Evolutionary conservation across 805 yeast species (phyloP).

Genomic region (Hanseniaspora nectarophila): DNA sequence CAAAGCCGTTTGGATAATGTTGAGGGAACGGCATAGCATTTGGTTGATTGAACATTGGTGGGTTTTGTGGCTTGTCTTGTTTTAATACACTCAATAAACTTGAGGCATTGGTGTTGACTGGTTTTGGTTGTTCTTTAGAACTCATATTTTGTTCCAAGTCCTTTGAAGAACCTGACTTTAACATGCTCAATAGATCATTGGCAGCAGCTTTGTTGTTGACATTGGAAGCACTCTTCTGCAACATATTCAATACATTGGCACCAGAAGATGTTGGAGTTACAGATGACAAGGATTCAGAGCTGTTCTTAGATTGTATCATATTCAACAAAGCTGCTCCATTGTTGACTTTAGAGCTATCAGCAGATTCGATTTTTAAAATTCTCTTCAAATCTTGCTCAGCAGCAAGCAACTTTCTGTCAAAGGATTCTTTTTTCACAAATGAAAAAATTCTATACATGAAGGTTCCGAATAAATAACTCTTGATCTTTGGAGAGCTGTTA

Average conservation of each 20-base stretch:
- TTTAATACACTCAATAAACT: slow-evolving; percentile 6
- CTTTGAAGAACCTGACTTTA: slow-evolving; percentile 14
- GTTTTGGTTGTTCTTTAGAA: slow-evolving; percentile 31
- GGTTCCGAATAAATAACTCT: slow-evolving; percentile 30
- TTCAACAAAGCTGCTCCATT: not conserved
- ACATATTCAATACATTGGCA: slow-evolving; percentile 5
- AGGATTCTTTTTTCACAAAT: slow-evolving; percentile 16
- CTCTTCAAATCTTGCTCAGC: slow-evolving; percentile 13
- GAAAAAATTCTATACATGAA: slow-evolving; percentile 34
- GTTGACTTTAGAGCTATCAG: slow-evolving; percentile 11
- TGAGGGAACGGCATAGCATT: not conserved
- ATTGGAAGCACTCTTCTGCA: not conserved
- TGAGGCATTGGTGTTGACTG: slow-evolving; percentile 7
- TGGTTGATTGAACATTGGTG: not conserved
- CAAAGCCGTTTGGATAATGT: not conserved
- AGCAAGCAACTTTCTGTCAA: slow-evolving; percentile 10
- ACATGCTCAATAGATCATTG: slow-evolving; percentile 24
- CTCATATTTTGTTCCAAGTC: slow-evolving; percentile 56
- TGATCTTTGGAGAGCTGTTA: slow-evolving; percentile 26
- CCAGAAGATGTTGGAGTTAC: not conserved
- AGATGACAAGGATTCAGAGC: not conserved
- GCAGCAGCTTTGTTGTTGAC: slow-evolving; percentile 30
- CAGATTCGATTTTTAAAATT: slow-evolving; percentile 17
- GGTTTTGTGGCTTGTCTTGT: not conserved
- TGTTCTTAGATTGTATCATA: slow-evolving; percentile 1